Evolutionary conservation across 2,329 filamentous ascomycete genomes (phyloP).

Genomic region (Fusarium fujikuroi): DNA sequence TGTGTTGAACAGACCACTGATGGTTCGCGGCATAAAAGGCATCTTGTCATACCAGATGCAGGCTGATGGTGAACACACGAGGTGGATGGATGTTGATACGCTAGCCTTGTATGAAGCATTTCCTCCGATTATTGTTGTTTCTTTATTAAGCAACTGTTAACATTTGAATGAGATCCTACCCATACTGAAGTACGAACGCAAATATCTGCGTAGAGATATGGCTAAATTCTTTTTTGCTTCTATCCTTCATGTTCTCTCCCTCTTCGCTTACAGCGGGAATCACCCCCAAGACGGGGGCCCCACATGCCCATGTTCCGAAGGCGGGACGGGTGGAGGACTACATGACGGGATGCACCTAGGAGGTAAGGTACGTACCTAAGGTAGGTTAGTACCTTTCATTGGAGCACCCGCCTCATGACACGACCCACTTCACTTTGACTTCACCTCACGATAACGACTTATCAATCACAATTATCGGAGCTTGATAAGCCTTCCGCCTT

Average conservation of each 20-base stretch:
- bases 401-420: slow-evolving; percentile 24
- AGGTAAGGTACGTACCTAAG: too few species aligned
- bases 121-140: background rate
- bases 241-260: background rate
- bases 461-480: slow-evolving; percentile 21
- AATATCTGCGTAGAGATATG: background rate
- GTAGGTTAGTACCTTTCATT: background rate
- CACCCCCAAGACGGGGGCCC: slow-evolving; percentile 12
- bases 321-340: background rate
- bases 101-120: background rate
- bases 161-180: background rate
- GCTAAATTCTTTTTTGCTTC: background rate
- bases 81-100: background rate
- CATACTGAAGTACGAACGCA: background rate
- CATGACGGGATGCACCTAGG: too few species aligned
- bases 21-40: background rate
- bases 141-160: background rate
- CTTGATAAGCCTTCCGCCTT: background rate
- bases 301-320: slow-evolving; percentile 23
- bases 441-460: slow-evolving; percentile 40
- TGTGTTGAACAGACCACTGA: background rate
- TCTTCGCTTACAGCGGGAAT: slow-evolving; percentile 23
- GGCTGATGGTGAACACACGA: background rate
- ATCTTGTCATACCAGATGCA: slow-evolving; percentile 13
- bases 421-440: slow-evolving; percentile 17